Evolutionary conservation across 495 filamentous ascomycete species (phyloP), one percentile per base, ranked within the genome.

Genomic region (Podospora pseudocomata): DNA sequence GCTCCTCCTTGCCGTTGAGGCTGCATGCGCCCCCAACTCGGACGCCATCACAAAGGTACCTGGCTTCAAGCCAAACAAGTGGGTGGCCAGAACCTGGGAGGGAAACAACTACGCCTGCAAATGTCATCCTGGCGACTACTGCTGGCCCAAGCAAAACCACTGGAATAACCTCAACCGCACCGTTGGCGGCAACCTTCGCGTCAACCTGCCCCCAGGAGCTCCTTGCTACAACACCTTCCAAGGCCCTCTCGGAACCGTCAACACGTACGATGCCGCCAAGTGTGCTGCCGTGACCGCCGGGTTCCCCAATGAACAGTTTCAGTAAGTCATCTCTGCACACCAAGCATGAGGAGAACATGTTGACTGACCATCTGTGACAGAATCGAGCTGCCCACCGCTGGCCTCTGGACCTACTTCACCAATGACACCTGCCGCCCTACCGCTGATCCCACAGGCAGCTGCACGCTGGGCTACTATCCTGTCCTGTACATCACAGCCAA

Each of bases 401-500:
- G 72, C 13, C 66, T 83, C 20, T 82, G 80, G 80, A 80, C 81
- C 16, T 82, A 79, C 68, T 82, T 80, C 71, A 81, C 81, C 64
- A 82, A 82, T 68, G 80, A 81, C 68, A 82, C 79, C 4, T 83
- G 81, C 68, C 73, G 77, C 2, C 77, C 78, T 0, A 77, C 85
- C 57, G 74, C 79, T 18, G 73, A 83, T n/a, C 75, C 80, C 3
- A 70, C 70, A 9, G 82, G 75, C 59, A 77, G 82, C 5, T 92
- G 89, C 75, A 81, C 78, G 0, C 73, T 87, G 0, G 88, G 86
- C 1, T 87, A 85, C 71, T 88, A 87, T 74, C 80, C 86, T 9
- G 71, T 75, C 4, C 89, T 90, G 65, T 79, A 82, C 30, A 81
- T 89, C 70, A 79, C 82, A 71, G 84, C 83, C 34, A 76, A 78